phyloP scores from a whole-genome alignment of 164 flowering plant genomes.

The Amborella trichopoda region DNA sequence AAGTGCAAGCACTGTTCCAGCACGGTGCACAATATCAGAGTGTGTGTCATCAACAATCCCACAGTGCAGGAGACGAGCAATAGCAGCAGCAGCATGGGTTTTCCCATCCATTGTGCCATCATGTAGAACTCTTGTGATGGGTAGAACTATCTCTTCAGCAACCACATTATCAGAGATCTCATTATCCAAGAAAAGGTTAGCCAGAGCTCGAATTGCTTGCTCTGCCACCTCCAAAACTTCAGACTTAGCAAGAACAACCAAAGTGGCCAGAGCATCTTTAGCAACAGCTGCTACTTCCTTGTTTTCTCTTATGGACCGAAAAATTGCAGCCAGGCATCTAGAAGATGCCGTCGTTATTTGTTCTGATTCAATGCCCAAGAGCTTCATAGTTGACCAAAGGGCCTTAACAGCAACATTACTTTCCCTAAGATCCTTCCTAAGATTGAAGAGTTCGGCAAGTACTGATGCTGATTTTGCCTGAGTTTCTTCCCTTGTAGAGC shows the following conservation, averaged over 20 bases:
- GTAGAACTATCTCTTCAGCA: conserved; percentile 48
- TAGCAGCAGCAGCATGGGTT: conserved; percentile 92
- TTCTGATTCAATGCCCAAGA: conserved; percentile 62
- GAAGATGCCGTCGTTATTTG: conserved; percentile 52
- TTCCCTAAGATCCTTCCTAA: conserved; percentile 86
- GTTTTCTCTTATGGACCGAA: conserved; percentile 77
- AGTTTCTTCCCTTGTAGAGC: conserved; percentile 78
- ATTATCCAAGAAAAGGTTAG: conserved; percentile 73
- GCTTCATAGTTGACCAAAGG: conserved; percentile 51
- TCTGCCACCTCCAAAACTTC: conserved; percentile 72
- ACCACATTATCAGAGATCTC: conserved; percentile 59
- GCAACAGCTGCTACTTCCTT: conserved; percentile 71
- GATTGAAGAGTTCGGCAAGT: conserved; percentile 69
- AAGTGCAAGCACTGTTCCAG: conserved; percentile 85
- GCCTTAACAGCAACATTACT: conserved; percentile 71
- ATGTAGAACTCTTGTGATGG: conserved; percentile 75
- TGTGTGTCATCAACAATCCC: conserved; percentile 40
- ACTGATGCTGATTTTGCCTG: conserved; percentile 87
- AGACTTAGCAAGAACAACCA: conserved; percentile 65
- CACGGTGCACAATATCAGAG: conserved; percentile 63
- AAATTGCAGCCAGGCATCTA: conserved; percentile 85
- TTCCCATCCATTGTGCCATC: conserved; percentile 69
- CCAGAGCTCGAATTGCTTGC: conserved; percentile 77
- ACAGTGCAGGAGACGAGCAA: conserved; percentile 66
- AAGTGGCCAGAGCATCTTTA: conserved; percentile 53